A percentile compares a stretch with the other conserved stretches of the same genome.
These are phyloP conservation scores for Penicillium cinerascens DNA, from an alignment of 495 filamentous ascomycete genomes.

Conservation along the genomic window DNA sequence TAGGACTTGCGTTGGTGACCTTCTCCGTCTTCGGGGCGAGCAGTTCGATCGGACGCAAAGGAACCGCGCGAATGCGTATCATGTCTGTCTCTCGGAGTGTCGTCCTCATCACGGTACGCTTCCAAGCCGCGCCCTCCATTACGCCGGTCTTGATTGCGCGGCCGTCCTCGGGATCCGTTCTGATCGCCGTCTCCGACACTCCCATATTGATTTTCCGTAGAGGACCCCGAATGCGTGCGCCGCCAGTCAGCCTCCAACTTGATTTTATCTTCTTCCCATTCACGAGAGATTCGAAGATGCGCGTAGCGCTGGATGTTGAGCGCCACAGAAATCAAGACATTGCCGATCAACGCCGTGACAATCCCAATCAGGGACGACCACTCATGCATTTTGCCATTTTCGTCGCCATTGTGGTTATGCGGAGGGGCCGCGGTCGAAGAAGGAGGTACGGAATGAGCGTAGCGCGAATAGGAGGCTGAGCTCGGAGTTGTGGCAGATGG, in stretches of 20 bases:
- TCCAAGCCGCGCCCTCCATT: conserved; percentile 10
- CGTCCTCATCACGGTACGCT: conserved; percentile 31
- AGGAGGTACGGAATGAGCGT: conserved; percentile 11
- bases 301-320: conserved; percentile 97
- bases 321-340: conserved; percentile 88
- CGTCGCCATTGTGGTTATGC: conserved; percentile 32
- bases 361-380: conserved; percentile 97
- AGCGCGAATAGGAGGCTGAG: conserved; percentile 12
- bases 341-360: conserved; percentile 83
- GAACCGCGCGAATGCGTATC: conserved; percentile 25
- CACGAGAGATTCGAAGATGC: conserved; percentile 71
- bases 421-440: conserved; percentile 14
- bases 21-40: conserved; percentile 30
- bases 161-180: conserved; percentile 1
- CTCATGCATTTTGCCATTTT: conserved; percentile 52
- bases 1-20: conserved; percentile 60
- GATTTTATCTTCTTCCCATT: conserved; percentile 53
- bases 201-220: conserved; percentile 30
- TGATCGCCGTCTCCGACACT: conserved; percentile 15
- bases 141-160: conserved; percentile 5
- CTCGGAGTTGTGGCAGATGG: conserved; percentile 17
- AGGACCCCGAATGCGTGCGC: conserved; percentile 16
- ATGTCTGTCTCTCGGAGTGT: conserved; percentile 8
- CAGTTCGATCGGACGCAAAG: conserved; percentile 38
- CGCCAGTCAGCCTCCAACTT: conserved; percentile 34